Evolutionary conservation across 1,284 basidiomycete genomes (phyloP), one percentile per base, ranked within the genome.

Genomic region (Ceratobasidium sp.): DNA sequence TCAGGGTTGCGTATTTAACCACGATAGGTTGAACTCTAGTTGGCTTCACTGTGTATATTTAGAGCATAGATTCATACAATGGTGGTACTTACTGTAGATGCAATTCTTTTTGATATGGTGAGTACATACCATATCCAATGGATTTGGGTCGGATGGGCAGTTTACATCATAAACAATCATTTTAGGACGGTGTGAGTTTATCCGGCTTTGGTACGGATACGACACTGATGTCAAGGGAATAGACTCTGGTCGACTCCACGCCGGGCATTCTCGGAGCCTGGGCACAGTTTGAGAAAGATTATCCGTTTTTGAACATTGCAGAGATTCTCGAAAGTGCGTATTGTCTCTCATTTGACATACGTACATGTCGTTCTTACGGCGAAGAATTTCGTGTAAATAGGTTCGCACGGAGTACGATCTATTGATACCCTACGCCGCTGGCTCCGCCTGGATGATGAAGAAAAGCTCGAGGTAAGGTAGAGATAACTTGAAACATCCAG

Each of bases 401-500:
- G 83, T 3, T 85, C 88, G 0, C 91, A 92, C 76, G 91, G 91
- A n/a, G 83, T 89, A 62, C 82, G 91, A 68, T 81, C 91, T 5
- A 81, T 84, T 62, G 91, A 93, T 76, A 91, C 90, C 34, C 78
- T 93, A 69, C 85, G 82, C 70, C 87, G 89, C 73, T 85, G 84
- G 75, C 92, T 90, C 77, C 79, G 79, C 6, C 83, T 92, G 70
- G 77, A 80, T 17, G 86, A 89, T 69, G 83, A 87, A 72, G 74
- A 76, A 7, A 82, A 82, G 71, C 78, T 92, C 29, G 75, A 82
- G 75, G 90, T 88, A 69, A 69, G 77, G 49, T 38, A 15, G 34
- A 29, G 17, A 42, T n/a, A n/a, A n/a, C n/a, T 34, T 47, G 20
- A 49, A 34, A 29, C 47, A 22, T 31, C 7, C 29, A 27, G 31